Evolutionary conservation across 495 filamentous ascomycete species (phyloP).

Genomic region (Penicillium taxi): DNA sequence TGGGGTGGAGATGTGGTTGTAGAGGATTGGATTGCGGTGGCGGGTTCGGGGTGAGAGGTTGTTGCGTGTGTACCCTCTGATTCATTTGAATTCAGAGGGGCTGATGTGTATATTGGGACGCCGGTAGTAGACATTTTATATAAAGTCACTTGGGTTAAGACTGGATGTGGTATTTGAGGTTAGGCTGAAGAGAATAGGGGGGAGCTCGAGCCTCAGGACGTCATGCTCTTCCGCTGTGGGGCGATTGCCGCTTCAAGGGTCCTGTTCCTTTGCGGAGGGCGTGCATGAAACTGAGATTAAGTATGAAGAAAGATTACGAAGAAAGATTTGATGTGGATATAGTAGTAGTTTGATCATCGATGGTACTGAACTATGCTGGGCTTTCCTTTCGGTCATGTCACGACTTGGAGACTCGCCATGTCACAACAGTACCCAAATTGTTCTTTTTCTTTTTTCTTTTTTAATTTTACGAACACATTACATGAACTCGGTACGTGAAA

Average conservation of each 20-base stretch:
- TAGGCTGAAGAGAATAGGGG: neutral
- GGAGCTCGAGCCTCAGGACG: constrained; percentile 15
- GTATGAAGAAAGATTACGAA: too few relatives aligned
- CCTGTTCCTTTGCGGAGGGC: too few relatives aligned
- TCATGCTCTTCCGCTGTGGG: constrained; percentile 20
- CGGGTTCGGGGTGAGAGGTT: constrained; percentile 34
- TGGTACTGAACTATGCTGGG: too few relatives aligned
- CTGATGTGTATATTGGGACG: constrained; percentile 51
- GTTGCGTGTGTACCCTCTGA: constrained; percentile 12
- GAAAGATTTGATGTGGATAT: too few relatives aligned
- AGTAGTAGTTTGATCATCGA: too few relatives aligned
- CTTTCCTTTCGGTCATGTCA: too few relatives aligned
- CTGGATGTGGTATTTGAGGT: neutral
- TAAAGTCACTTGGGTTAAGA: neutral
- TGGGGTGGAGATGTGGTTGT: constrained; percentile 12
- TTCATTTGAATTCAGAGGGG: constrained; percentile 46
- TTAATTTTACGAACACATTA: neutral
- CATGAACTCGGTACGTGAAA: constrained; percentile 6
- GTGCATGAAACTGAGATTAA: too few relatives aligned
- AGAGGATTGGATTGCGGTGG: constrained; percentile 22
- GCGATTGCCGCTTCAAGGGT: too few relatives aligned
- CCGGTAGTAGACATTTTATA: constrained; percentile 32
- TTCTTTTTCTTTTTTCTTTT: too few relatives aligned
- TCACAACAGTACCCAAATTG: too few relatives aligned
- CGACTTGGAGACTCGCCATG: too few relatives aligned